Percentiles rank a stretch among this genome's conserved stretches.
Conservation (phyloP, 108 stramenopile species). For the Ochromonas danica region DNA sequence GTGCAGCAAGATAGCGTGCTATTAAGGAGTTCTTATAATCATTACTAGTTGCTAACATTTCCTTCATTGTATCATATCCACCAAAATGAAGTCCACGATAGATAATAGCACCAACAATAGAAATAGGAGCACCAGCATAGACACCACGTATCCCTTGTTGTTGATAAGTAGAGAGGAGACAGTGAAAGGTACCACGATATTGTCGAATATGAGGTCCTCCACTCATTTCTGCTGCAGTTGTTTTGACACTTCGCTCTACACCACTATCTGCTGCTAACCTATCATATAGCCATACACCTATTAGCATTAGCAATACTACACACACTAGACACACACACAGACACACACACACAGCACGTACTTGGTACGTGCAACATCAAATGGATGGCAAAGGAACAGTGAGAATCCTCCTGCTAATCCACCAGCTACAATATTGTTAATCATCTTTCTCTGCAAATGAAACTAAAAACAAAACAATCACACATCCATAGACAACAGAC, state of each 20-base stretch:
- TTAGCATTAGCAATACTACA: too few species aligned
- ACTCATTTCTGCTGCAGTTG: too few species aligned
- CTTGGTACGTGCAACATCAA: constrained; percentile 6
- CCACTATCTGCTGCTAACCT: not conserved
- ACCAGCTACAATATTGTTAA: not conserved
- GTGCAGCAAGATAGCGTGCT: too few species aligned
- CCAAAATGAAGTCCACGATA: not conserved
- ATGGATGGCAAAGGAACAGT: not conserved
- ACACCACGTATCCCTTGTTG: not conserved
- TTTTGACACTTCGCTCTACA: not conserved
- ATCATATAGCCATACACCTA: too few species aligned
- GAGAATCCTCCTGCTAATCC: constrained; percentile 2
- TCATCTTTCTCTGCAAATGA: constrained; percentile 6
- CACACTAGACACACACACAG: too few species aligned
- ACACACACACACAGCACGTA: too few species aligned
- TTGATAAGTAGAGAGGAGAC: not conserved
- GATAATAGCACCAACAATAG: not conserved
- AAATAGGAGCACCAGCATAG: not conserved
- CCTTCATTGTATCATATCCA: too few species aligned
- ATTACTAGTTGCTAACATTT: not conserved
- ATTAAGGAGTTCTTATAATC: too few species aligned
- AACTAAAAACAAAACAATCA: too few species aligned
- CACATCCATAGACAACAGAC: not conserved
- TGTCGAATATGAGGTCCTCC: too few species aligned
- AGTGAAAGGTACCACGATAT: not conserved